Evolutionary conservation across 1,139 yeast genomes (phyloP), one percentile per base, ranked within the genome.

Genomic region (Protomyces macrosporus): DNA sequence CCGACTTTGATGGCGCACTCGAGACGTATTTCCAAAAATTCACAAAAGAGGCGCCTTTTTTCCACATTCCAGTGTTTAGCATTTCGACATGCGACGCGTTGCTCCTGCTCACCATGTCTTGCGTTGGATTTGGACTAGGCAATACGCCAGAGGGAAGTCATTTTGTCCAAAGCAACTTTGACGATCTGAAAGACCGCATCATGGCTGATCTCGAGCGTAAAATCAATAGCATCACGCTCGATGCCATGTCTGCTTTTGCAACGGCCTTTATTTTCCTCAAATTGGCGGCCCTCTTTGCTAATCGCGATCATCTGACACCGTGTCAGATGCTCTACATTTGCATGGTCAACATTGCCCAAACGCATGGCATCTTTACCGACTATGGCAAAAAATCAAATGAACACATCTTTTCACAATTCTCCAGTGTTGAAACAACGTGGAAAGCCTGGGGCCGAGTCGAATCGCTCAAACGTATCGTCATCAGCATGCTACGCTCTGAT

Each of bases 391-490:
- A 50, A 6, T 42, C 54, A n/a, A 52, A 16, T 12, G 12, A 16
- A 4, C 52, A 42, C 37, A 34, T 58, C 51, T 58, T 51, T 23
- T 39, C 42, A 7, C 51, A 50, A 6, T 37, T 51, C 40, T 39
- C 42, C 45, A 34, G 56, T 30, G 42, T 58, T n/a, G 36, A 40
- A 34, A 52, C 53, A 23, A 51, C 37, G 40, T 58, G 62, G 62
- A 10, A 40, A 35, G 62, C 62, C 36, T 58, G 62, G 62, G 62
- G 62, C 16, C 62, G 62, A 2, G 56, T 58, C 16, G 62, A 58
- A 32, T 58, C 62, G 12, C 32, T 58, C 35, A 58, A 58, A 34
- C 32, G 62, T n/a, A 52, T 58, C 37, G 32, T 55, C 10, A 42
- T 58, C 45, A 58, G 62, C 36, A 55, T 58, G 45, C 34, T 58